These are phyloP conservation scores for Mortierella sp. DNA, from an alignment of 371 early-diverging fungal species.

Conservation along the genomic window DNA sequence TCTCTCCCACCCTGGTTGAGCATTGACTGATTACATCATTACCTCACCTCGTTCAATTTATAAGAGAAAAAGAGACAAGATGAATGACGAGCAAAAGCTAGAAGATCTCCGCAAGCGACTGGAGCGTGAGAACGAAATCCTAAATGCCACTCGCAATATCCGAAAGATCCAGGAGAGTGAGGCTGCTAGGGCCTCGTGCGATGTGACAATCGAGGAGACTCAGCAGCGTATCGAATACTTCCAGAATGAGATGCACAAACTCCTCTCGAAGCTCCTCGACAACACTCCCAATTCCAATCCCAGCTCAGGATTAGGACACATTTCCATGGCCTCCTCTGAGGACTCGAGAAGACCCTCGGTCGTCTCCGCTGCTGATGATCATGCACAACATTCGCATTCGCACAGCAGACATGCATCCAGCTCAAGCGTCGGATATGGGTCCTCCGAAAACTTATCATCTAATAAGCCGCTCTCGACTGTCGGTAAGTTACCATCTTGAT, in stretches of 20 bases:
- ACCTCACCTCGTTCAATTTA: background rate
- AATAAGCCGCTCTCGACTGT: constrained; percentile 43
- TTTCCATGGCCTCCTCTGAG: constrained; percentile 8
- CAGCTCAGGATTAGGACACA: too few species aligned
- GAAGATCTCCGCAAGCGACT: constrained; percentile 51
- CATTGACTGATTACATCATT: too few species aligned
- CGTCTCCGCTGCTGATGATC: constrained; percentile 1
- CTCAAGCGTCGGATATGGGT: constrained; percentile 11
- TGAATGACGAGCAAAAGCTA: constrained; percentile 50
- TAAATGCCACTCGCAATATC: constrained; percentile 45
- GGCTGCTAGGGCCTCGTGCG: constrained; percentile 67
- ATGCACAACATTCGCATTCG: background rate
- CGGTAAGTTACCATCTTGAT: constrained; percentile 42
- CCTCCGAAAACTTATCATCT: constrained; percentile 3
- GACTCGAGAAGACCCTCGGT: too few species aligned
- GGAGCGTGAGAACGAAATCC: constrained; percentile 47
- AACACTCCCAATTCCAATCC: background rate
- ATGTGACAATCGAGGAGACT: constrained; percentile 78
- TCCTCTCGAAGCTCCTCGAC: constrained; percentile 45
- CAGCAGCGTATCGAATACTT: constrained; percentile 86
- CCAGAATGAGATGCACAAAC: constrained; percentile 70
- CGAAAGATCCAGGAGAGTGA: constrained; percentile 50
- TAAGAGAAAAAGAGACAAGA: background rate
- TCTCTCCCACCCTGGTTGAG: too few species aligned
- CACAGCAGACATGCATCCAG: constrained; percentile 26